A percentile compares a stretch with the other conserved stretches of the same genome.
These are phyloP conservation scores for Saxophila tyrrhenica DNA, from an alignment of 495 filamentous ascomycete genomes.

Conservation along the genomic window DNA sequence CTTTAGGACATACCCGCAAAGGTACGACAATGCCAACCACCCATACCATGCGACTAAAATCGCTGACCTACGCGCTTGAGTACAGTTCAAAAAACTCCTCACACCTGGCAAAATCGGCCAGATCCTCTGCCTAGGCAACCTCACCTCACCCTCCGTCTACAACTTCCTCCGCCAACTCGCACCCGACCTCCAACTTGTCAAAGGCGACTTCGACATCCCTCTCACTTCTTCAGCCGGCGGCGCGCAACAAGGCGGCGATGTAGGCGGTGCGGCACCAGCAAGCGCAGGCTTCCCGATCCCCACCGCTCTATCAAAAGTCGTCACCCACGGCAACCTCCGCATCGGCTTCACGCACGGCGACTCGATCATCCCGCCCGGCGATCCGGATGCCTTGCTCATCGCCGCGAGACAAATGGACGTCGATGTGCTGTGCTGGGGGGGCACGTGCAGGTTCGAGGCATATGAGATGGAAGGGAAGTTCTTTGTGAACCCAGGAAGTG, in stretches of 20 bases:
- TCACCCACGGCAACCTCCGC: conserved; percentile 82
- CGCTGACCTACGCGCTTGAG: no score
- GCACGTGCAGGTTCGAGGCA: conserved; percentile 94
- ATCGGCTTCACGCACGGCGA: conserved; percentile 97
- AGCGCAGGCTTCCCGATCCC: conserved; percentile 75
- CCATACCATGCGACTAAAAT: no score
- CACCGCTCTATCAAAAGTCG: conserved; percentile 88
- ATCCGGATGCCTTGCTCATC: conserved; percentile 83
- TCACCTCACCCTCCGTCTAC: conserved; percentile 88
- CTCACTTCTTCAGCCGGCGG: conserved; percentile 1
- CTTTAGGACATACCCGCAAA: conserved; percentile 78
- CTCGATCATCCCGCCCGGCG: conserved; percentile 80
- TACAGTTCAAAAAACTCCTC: conserved; percentile 96
- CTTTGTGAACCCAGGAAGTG: conserved; percentile 96
- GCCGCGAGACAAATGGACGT: conserved; percentile 93
- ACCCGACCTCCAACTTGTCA: conserved; percentile 90
- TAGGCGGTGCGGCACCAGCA: neutral
- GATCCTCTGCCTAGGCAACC: conserved; percentile 92
- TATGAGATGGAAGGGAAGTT: conserved; percentile 98
- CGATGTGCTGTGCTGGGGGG: conserved; percentile 92
- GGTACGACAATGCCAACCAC: conserved; percentile 42
- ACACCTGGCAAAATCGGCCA: conserved; percentile 96
- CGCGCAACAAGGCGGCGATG: neutral
- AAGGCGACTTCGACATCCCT: conserved; percentile 76
- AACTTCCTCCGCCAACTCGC: conserved; percentile 86